These are phyloP conservation scores for Plasmodium inui DNA, from an alignment of 169 alveolate species.

Conservation along the genomic window DNA sequence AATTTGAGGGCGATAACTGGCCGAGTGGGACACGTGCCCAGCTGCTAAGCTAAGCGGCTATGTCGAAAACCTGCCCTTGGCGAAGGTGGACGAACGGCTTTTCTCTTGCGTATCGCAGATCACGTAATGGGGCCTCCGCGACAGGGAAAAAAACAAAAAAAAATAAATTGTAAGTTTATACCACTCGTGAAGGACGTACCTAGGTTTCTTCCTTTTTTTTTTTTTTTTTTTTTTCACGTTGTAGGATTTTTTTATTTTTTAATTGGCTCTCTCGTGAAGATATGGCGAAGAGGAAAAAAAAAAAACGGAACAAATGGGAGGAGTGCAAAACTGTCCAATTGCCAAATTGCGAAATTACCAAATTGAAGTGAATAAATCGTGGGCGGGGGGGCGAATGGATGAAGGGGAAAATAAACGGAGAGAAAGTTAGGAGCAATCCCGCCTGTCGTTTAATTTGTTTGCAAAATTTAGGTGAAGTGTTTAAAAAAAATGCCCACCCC, in stretches of 20 bases:
- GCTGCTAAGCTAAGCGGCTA: not conserved
- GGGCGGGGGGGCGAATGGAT: not conserved
- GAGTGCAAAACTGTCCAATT: not conserved
- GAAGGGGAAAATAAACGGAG: not conserved
- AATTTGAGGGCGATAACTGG: not conserved
- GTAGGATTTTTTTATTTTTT: conserved; percentile 5
- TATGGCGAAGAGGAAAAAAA: not conserved
- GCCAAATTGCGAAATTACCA: not conserved
- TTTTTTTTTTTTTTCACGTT: conserved; percentile 4
- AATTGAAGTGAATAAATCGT: not conserved
- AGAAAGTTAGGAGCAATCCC: not conserved
- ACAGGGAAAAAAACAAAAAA: not conserved
- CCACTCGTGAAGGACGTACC: conserved; percentile 2
- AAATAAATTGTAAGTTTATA: not conserved
- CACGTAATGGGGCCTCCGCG: not conserved
- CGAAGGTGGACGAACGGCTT: not conserved
- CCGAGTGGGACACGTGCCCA: not conserved
- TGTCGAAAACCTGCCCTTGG: not conserved
- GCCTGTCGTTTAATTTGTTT: not conserved
- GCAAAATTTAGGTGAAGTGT: not conserved
- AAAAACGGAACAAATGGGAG: not conserved
- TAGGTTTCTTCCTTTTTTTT: not conserved
- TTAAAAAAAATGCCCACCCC: conserved; percentile 12
- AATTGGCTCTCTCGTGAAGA: not conserved
- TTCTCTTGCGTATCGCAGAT: not conserved